phyloP scores from a whole-genome alignment of 306 rosid genomes.

The Prunus davidiana region DNA sequence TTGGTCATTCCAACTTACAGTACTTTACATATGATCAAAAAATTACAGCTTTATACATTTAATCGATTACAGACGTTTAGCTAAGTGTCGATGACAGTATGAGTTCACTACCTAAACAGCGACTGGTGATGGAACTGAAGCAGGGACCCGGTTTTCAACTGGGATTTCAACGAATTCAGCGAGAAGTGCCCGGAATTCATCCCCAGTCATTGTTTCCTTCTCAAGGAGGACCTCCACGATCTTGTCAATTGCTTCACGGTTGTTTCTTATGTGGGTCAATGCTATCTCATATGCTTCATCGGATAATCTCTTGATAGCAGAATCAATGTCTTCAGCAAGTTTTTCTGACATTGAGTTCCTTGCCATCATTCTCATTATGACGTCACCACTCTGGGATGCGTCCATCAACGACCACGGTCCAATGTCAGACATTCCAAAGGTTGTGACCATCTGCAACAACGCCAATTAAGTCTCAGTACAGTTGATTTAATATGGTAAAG shows the following conservation, averaged over 20 bases:
- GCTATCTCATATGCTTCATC: slow-evolving; percentile 89
- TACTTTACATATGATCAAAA: slow-evolving; percentile 14
- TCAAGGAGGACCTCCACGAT: slow-evolving; percentile 88
- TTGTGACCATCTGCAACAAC: slow-evolving; percentile 78
- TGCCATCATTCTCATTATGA: slow-evolving; percentile 99
- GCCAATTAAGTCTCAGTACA: slow-evolving; percentile 11
- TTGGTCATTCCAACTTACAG: slow-evolving; percentile 12
- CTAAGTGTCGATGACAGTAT: slow-evolving; percentile 21
- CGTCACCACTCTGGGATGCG: slow-evolving; percentile 70
- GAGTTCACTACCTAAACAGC: slow-evolving; percentile 50
- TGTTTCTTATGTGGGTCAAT: slow-evolving; percentile 74
- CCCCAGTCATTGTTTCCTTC: slow-evolving; percentile 86
- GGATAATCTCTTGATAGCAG: slow-evolving; percentile 76
- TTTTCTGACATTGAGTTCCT: slow-evolving; percentile 97
- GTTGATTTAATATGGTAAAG: background rate
- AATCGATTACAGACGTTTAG: slow-evolving; percentile 18
- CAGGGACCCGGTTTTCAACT: slow-evolving; percentile 62
- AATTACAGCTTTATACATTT: slow-evolving; percentile 42
- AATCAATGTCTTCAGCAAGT: slow-evolving; percentile 92
- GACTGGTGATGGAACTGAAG: slow-evolving; percentile 68
- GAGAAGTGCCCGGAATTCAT: slow-evolving; percentile 90
- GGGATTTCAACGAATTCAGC: slow-evolving; percentile 90
- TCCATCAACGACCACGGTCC: slow-evolving; percentile 99
- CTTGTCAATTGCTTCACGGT: slow-evolving; percentile 96
- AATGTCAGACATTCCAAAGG: slow-evolving; percentile 96